A percentile compares a stretch with the other conserved stretches of the same genome.
These are phyloP conservation scores for Aspergillus piperis DNA, from an alignment of 2,329 filamentous ascomycete genomes.

Conservation along the genomic window DNA sequence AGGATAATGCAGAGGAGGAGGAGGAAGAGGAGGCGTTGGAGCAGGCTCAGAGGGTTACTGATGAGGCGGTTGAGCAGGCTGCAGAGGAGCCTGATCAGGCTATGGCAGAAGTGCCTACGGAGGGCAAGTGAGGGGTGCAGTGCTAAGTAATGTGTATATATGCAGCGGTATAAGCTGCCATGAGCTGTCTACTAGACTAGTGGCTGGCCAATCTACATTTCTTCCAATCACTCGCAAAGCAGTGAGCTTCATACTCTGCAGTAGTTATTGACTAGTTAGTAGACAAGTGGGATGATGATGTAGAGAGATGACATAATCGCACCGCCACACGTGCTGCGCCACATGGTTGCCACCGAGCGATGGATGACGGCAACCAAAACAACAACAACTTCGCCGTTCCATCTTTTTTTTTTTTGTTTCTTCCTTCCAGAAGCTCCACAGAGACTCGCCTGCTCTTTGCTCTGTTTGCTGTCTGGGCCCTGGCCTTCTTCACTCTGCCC, in stretches of 20 bases:
- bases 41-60: not conserved
- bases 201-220: no score
- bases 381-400: conserved; percentile 19
- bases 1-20: not conserved
- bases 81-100: not conserved
- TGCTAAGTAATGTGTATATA: not conserved
- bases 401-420: conserved; percentile 17
- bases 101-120: not conserved
- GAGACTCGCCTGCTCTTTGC: not conserved
- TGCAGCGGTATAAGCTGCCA: not conserved
- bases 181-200: not conserved
- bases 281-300: no score
- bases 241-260: no score
- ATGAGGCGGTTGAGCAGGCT: not conserved
- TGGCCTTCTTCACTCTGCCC: not conserved
- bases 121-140: not conserved
- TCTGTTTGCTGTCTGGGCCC: not conserved
- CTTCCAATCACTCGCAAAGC: no score
- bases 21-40: not conserved
- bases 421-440: conserved; percentile 7
- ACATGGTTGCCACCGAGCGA: conserved; percentile 25
- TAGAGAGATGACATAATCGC: not conserved
- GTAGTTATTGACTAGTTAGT: no score
- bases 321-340: conserved; percentile 15
- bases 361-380: conserved; percentile 26